Evolutionary conservation across 352 stramenopile species (phyloP), one percentile per base, ranked within the genome.

Genomic region (Pythium diclinum): DNA sequence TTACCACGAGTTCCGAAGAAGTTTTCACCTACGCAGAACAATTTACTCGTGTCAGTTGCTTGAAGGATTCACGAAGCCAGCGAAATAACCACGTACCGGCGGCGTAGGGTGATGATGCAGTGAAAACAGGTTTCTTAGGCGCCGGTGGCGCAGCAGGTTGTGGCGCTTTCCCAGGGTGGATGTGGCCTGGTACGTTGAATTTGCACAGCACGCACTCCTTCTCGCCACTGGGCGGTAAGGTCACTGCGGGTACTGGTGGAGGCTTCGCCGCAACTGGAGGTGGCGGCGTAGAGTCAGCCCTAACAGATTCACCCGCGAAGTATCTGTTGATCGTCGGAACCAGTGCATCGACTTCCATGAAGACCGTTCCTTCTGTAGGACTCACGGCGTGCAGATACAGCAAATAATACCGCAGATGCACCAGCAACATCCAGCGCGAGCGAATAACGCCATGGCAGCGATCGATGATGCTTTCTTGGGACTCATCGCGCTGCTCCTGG

Each of bases 121-220:
- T 69, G 56, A 69, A 69, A 7, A 69, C 52, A 6, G 56, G 63
- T 28, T 60, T 63, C 38, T 60, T 64, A 4, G 63, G 56, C 6
- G 56, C 23, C 8, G 48, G 23, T 14, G 28, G 25, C 14, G 56
- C 19, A 4, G 48, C 34, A 44, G 56, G 14, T 3, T 56, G 49
- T 32, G 56, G 56, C 13, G 56, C 68, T 67, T 73, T 78, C 2
- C 81, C 83, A 5, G 77, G 79, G 56, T 91, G 83, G 30, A 91
- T 89, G 52, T 91, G 83, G 85, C 84, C 85, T 56, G 83, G 62
- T 9, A 94, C 85, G 25, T 90, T 88, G 71, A 78, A 94, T 59
- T 92, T 89, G 74, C 85, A 94, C 44, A 94, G 47, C 4, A 94
- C 77, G 52, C 85, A 94, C 23, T 85, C 73, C 56, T 69, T 63